A percentile compares a stretch with the other conserved stretches of the same genome.
Conservation (phyloP, 148 eudicot genomes). For the Rhododendron henanense region DNA sequence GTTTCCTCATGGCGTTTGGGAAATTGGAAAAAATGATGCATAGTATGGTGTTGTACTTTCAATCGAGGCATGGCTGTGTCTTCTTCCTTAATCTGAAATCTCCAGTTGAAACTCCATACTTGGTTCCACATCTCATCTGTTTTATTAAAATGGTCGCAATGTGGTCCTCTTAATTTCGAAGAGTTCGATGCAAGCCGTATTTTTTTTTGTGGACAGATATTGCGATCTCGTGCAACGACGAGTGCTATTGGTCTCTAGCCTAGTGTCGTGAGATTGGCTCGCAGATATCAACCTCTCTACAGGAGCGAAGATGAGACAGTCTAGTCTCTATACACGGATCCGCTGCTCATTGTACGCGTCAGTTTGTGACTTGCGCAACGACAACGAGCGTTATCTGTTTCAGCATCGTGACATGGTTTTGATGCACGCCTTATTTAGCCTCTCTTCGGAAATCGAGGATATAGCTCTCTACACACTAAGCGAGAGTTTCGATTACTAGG, state of each 20-base stretch:
- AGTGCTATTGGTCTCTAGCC: not conserved
- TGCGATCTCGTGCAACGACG: not conserved
- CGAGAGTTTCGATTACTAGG: not conserved
- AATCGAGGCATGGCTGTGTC: not conserved
- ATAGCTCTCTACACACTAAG: not conserved
- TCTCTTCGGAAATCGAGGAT: not conserved
- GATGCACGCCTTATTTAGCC: not conserved
- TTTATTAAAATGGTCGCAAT: not conserved
- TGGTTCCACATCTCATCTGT: not conserved
- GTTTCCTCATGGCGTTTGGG: not conserved
- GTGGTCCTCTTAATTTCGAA: not conserved
- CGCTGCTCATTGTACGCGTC: too few relatives aligned
- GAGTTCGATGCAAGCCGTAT: not conserved
- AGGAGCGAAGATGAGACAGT: too few relatives aligned
- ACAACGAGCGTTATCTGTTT: too few relatives aligned
- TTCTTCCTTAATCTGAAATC: not conserved
- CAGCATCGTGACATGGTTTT: not conserved
- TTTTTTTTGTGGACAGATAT: not conserved
- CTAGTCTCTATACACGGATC: too few relatives aligned
- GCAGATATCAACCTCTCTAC: not conserved
- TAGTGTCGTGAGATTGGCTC: not conserved
- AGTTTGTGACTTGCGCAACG: not conserved
- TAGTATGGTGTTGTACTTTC: not conserved
- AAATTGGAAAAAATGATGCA: constrained; percentile 11
- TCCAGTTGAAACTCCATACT: constrained; percentile 2